These are phyloP conservation scores for Yamadazyma akitaensis DNA, from an alignment of 805 yeast genomes.

Conservation along the genomic window DNA sequence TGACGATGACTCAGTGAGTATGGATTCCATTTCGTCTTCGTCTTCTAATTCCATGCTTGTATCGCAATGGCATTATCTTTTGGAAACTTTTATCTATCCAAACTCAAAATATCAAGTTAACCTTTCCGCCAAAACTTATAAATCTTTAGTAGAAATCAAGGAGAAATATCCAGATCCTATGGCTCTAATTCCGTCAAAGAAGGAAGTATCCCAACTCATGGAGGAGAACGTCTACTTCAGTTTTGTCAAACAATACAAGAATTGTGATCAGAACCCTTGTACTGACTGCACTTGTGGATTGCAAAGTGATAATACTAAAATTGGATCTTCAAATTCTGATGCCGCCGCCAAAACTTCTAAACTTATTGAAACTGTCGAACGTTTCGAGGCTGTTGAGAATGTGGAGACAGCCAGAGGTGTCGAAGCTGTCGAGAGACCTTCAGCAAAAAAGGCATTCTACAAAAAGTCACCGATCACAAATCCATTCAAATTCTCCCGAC, in stretches of 20 bases:
- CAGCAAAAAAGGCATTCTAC: constrained; percentile 3
- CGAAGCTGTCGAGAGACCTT: no score
- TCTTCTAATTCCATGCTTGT: background rate
- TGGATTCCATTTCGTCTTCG: constrained; percentile 1
- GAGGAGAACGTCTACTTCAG: constrained; percentile 32
- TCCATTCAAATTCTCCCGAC: constrained; percentile 5
- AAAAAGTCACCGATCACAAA: constrained; percentile 6
- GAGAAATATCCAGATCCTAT: constrained; percentile 25
- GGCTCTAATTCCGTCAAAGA: constrained; percentile 25
- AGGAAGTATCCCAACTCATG: constrained; percentile 30
- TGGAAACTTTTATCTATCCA: constrained; percentile 37
- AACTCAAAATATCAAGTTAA: constrained; percentile 50
- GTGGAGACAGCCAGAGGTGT: no score
- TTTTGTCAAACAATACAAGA: constrained; percentile 14
- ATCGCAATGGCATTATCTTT: constrained; percentile 36
- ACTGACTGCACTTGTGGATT: constrained; percentile 7
- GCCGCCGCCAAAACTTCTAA: background rate
- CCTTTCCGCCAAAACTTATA: constrained; percentile 38
- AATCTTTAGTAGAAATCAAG: constrained; percentile 19
- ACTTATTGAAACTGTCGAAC: background rate
- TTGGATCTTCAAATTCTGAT: background rate
- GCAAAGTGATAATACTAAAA: background rate
- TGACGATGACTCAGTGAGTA: constrained; percentile 1
- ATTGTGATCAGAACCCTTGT: constrained; percentile 3
- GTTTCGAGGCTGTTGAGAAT: background rate